Conservation (phyloP, 2,329 filamentous ascomycete species). For the Colletotrichum gigasporum region DNA sequence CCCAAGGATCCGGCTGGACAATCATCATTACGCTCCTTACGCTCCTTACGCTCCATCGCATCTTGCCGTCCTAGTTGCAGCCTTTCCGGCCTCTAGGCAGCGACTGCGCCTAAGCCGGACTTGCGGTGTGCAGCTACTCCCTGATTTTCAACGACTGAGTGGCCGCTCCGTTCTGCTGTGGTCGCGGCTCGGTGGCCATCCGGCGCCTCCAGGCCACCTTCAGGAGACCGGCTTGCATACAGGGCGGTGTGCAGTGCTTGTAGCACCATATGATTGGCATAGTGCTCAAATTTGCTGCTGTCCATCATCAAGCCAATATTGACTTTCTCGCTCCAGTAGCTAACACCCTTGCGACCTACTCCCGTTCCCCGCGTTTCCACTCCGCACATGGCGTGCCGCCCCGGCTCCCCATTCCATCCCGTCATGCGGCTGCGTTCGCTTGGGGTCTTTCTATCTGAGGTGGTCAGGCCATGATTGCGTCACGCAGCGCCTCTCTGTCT, state of each 20-base stretch:
- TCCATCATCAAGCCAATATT: constrained; percentile 6
- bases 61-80: constrained; percentile 2
- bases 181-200: constrained; percentile 14
- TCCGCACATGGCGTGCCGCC: constrained; percentile 13
- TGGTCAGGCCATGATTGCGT: constrained; percentile 5
- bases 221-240: neutral
- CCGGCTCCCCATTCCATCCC: constrained; percentile 8
- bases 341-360: neutral
- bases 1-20: neutral
- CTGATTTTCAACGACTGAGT: neutral
- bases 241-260: constrained; percentile 3
- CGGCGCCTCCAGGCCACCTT: constrained; percentile 4
- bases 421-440: neutral
- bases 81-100: neutral
- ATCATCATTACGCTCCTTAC: neutral
- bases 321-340: constrained; percentile 3
- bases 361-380: constrained; percentile 27
- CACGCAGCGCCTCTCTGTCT: neutral
- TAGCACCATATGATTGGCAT: neutral
- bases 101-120: neutral
- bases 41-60: neutral
- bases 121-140: constrained; percentile 15
- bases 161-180: constrained; percentile 1
- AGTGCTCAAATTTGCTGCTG: neutral
- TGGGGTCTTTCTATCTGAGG: neutral